These are phyloP conservation scores for Salvia hispanica DNA, from an alignment of 257 asterid species.

Conservation along the genomic window DNA sequence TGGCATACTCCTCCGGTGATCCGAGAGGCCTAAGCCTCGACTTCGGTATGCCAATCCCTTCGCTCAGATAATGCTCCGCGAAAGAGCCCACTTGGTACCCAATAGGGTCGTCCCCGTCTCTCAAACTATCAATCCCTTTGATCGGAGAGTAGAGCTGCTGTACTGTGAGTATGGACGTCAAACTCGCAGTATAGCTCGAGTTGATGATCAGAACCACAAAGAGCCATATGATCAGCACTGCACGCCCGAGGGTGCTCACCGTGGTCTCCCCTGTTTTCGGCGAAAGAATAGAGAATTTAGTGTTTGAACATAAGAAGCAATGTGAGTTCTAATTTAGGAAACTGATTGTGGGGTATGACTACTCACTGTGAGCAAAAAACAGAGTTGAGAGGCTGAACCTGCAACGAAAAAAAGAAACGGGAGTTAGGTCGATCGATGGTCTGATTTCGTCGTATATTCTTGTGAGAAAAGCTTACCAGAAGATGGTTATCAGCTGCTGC, in stretches of 20 bases:
- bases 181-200: no score
- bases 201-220: no score
- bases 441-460: neutral
- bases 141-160: no score
- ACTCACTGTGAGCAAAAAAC: conserved; percentile 62
- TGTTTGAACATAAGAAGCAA: neutral
- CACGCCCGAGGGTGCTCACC: no score
- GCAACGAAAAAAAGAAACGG: conserved; percentile 18
- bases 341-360: neutral
- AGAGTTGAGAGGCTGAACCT: conserved; percentile 72
- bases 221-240: no score
- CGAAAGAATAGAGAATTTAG: conserved; percentile 20
- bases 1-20: conserved; percentile 57
- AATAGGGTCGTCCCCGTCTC: no score
- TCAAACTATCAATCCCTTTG: no score
- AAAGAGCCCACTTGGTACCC: conserved; percentile 65
- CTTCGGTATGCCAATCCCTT: conserved; percentile 45
- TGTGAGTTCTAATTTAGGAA: no score
- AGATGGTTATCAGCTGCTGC: conserved; percentile 60
- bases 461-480: conserved; percentile 41
- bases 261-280: conserved; percentile 50
- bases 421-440: no score
- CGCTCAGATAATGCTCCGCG: no score
- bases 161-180: no score
- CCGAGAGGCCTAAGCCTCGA: conserved; percentile 58